phyloP scores from a whole-genome alignment of 257 asterid genomes.

The Nicotiana tomentosiformis region DNA sequence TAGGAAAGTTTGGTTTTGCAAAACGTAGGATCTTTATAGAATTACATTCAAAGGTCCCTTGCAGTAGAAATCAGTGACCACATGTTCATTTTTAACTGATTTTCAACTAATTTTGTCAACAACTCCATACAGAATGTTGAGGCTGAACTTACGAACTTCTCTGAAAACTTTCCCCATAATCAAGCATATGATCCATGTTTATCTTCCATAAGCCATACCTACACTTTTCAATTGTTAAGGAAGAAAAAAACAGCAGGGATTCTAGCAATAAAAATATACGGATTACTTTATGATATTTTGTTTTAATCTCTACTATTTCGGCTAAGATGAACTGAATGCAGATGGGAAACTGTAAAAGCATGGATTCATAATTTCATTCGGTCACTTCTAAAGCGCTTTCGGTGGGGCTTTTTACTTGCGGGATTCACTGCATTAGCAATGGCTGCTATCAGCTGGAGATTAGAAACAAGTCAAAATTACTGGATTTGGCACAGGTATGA shows the following conservation, averaged over 20 bases:
- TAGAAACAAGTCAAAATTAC: slow-evolving; percentile 70
- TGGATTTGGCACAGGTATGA: slow-evolving; percentile 98
- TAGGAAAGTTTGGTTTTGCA: background rate
- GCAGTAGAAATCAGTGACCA: background rate
- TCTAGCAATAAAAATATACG: background rate
- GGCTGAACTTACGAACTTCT: background rate
- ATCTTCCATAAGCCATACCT: background rate
- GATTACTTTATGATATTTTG: background rate
- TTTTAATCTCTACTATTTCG: background rate
- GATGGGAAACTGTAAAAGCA: slow-evolving; percentile 56
- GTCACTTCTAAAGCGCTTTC: slow-evolving; percentile 56
- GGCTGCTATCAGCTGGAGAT: slow-evolving; percentile 85
- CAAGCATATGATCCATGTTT: background rate
- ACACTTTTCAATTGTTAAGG: background rate
- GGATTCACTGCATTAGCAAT: slow-evolving; percentile 62
- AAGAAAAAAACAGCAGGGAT: background rate
- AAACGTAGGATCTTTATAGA: background rate
- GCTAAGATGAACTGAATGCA: slow-evolving; percentile 19
- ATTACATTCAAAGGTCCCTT: background rate
- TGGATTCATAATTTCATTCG: slow-evolving; percentile 44
- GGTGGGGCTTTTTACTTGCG: slow-evolving; percentile 65
- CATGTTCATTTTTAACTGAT: background rate
- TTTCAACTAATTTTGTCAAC: background rate
- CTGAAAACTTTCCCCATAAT: background rate
- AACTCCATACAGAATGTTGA: background rate